Conservation (phyloP, 1,139 yeast species). For the Protomyces lactucae-debilis region DNA sequence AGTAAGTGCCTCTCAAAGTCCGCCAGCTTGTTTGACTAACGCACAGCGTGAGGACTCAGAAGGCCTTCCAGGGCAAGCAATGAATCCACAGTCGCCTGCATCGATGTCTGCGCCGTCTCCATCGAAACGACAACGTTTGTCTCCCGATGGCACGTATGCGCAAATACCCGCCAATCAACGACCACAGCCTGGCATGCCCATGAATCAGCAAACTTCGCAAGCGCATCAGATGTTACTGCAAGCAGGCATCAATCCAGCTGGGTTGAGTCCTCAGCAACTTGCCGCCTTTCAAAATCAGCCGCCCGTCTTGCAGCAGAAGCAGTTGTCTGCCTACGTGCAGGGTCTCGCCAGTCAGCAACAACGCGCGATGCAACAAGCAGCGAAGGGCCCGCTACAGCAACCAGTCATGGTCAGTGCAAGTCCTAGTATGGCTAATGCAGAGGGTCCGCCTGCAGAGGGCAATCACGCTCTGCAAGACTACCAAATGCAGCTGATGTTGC, state of each 20-base stretch:
- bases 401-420: constrained; percentile 16
- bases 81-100: constrained; percentile 25
- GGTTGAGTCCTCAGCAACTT: constrained; percentile 30
- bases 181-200: constrained; percentile 7
- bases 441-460: constrained; percentile 21
- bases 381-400: constrained; percentile 29
- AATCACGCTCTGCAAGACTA: constrained; percentile 57
- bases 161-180: constrained; percentile 26
- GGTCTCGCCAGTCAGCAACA: constrained; percentile 34
- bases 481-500: constrained; percentile 66
- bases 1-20: background rate
- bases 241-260: constrained; percentile 33
- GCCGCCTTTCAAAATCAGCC: constrained; percentile 30
- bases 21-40: background rate
- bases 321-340: constrained; percentile 29
- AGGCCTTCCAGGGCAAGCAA: background rate
- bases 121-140: constrained; percentile 40
- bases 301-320: constrained; percentile 30
- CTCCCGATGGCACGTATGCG: constrained; percentile 40
- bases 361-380: constrained; percentile 35
- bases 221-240: constrained; percentile 39
- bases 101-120: constrained; percentile 36
- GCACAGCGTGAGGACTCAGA: background rate
- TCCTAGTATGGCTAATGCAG: constrained; percentile 23
- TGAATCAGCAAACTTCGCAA: constrained; percentile 10